Conservation (phyloP, 345 rosid genomes). For the Sisymbrium altissimum region DNA sequence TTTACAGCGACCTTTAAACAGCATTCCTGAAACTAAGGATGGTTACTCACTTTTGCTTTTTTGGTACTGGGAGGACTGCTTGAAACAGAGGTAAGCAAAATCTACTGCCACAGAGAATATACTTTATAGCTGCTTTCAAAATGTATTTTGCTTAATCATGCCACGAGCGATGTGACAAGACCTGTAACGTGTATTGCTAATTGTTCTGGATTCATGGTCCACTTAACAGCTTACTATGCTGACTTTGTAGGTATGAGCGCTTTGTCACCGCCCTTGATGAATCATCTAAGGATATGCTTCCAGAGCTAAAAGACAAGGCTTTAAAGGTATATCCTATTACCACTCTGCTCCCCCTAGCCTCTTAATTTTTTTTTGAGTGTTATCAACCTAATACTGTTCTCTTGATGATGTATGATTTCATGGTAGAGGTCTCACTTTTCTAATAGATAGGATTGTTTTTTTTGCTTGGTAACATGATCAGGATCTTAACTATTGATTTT, state of each 20-base stretch:
- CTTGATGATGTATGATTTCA: background rate
- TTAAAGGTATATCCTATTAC: slow-evolving; percentile 56
- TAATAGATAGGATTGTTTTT: background rate
- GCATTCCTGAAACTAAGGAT: slow-evolving; percentile 81
- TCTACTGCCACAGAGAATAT: background rate
- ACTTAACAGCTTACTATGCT: background rate
- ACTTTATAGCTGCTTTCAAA: background rate
- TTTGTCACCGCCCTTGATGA: slow-evolving; percentile 83
- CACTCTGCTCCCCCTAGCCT: slow-evolving; percentile 2
- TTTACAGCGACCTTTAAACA: slow-evolving; percentile 66
- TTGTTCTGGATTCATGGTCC: background rate
- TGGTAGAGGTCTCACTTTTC: background rate
- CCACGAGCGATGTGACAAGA: background rate
- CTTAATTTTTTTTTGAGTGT: background rate
- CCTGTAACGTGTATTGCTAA: background rate
- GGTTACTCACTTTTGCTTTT: slow-evolving; percentile 86
- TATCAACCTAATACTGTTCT: background rate
- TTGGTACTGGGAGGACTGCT: slow-evolving; percentile 99
- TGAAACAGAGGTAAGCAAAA: slow-evolving; percentile 70
- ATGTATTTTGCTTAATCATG: background rate
- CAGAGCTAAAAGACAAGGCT: slow-evolving; percentile 79
- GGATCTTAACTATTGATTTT: background rate
- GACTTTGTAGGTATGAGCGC: slow-evolving; percentile 68
- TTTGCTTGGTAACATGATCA: slow-evolving; percentile 5
- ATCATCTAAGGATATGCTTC: slow-evolving; percentile 89